These are phyloP conservation scores for Lasiodiplodia sp. DNA, from an alignment of 2,329 filamentous ascomycete species.

Conservation along the genomic window DNA sequence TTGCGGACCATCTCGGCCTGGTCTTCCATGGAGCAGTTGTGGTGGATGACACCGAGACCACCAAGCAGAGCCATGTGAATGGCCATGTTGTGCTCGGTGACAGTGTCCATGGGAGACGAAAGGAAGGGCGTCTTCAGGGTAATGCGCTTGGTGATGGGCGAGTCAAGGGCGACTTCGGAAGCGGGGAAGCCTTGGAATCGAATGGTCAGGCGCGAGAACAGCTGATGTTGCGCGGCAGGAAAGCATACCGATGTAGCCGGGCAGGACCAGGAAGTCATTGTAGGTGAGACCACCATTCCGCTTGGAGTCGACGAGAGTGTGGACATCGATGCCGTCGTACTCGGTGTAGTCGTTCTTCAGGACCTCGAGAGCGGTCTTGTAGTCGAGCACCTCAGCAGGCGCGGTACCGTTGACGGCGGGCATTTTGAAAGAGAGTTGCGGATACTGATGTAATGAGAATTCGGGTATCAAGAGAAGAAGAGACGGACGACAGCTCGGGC, in stretches of 20 bases:
- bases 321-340: constrained; percentile 85
- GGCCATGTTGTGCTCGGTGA: constrained; percentile 99
- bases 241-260: constrained; percentile 85
- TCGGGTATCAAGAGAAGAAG: constrained; percentile 18
- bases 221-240: neutral
- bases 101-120: constrained; percentile 99
- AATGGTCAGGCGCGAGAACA: constrained; percentile 32
- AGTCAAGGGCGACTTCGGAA: constrained; percentile 85
- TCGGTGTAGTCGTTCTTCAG: constrained; percentile 78
- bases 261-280: constrained; percentile 97
- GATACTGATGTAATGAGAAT: constrained; percentile 9
- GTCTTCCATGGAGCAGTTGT: constrained; percentile 97
- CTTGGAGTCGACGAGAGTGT: constrained; percentile 88
- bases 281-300: constrained; percentile 94
- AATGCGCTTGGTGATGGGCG: constrained; percentile 93
- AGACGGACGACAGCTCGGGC: constrained; percentile 44
- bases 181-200: constrained; percentile 77
- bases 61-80: constrained; percentile 94
- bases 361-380: constrained; percentile 77
- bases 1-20: constrained; percentile 99
- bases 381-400: constrained; percentile 70
- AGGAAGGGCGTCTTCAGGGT: constrained; percentile 95
- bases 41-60: constrained; percentile 93
- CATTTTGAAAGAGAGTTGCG: constrained; percentile 60
- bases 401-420: constrained; percentile 71